These are phyloP conservation scores for Scutellaria minor DNA, from an alignment of 257 asterid genomes.

Conservation along the genomic window DNA sequence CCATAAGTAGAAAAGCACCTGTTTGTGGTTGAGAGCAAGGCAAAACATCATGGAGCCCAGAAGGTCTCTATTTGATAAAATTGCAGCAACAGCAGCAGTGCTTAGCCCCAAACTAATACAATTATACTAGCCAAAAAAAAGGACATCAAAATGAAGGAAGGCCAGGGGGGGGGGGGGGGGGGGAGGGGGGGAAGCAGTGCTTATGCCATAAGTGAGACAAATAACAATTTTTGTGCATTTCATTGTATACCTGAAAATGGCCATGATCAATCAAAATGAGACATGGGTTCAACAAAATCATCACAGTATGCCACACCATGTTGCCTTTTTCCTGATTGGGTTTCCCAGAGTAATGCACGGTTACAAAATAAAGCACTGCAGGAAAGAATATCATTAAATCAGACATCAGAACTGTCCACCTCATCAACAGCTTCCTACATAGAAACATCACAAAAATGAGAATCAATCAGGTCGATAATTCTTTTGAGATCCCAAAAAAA, in stretches of 20 bases:
- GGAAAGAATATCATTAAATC: slow-evolving; percentile 94
- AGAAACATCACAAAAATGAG: slow-evolving; percentile 39
- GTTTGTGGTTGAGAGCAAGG: slow-evolving; percentile 97
- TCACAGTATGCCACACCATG: slow-evolving; percentile 70
- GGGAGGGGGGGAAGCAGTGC: neutral
- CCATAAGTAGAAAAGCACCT: slow-evolving; percentile 52
- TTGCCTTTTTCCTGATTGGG: slow-evolving; percentile 42
- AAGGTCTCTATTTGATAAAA: slow-evolving; percentile 75
- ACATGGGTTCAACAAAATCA: slow-evolving; percentile 91
- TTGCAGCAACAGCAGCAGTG: slow-evolving; percentile 83
- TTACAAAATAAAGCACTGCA: slow-evolving; percentile 71
- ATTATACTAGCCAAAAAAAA: slow-evolving; percentile 64
- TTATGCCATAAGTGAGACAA: slow-evolving; percentile 5
- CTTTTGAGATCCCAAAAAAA: slow-evolving; percentile 3
- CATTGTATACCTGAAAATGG: slow-evolving; percentile 76
- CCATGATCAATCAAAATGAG: slow-evolving; percentile 96
- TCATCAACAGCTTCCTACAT: slow-evolving; percentile 99
- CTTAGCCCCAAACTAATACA: slow-evolving; percentile 94
- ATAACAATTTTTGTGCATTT: slow-evolving; percentile 7
- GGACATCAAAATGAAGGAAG: slow-evolving; percentile 25
- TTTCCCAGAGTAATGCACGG: slow-evolving; percentile 57
- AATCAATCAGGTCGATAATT: slow-evolving; percentile 26
- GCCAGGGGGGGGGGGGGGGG: neutral
- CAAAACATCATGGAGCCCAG: slow-evolving; percentile 79
- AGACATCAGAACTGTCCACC: slow-evolving; percentile 95